Evolutionary conservation across 257 asterid species (phyloP).

Genomic region (Rhazya stricta): DNA sequence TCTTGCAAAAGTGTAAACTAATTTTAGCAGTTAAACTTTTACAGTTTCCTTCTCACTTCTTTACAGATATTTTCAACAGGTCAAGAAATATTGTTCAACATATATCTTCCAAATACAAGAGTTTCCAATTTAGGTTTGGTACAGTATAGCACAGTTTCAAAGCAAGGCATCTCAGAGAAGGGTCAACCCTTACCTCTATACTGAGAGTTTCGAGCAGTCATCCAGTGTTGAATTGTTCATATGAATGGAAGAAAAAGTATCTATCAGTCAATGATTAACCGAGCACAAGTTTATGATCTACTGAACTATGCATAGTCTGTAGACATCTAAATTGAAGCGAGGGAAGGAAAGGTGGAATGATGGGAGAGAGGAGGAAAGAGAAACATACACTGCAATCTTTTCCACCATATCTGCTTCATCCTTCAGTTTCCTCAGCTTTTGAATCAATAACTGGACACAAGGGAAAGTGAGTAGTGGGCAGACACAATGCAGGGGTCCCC

Average conservation of each 20-base stretch:
- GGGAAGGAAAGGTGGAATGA: not conserved
- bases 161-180: not conserved
- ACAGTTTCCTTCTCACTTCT: not conserved
- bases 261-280: not conserved
- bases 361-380: constrained; percentile 6
- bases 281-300: constrained; percentile 11
- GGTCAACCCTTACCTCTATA: constrained; percentile 43
- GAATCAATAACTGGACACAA: constrained; percentile 34
- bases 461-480: not conserved
- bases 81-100: not conserved
- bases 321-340: not conserved
- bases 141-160: not conserved
- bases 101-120: no score
- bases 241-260: constrained; percentile 1
- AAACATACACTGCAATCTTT: constrained; percentile 44
- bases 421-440: constrained; percentile 46
- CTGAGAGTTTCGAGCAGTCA: constrained; percentile 33
- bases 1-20: not conserved
- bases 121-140: not conserved
- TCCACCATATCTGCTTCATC: constrained; percentile 52
- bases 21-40: not conserved
- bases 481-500: no score
- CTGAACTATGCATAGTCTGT: constrained; percentile 1
- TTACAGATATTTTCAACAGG: not conserved
- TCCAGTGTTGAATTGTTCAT: constrained; percentile 4